Evolutionary conservation across 257 asterid species (phyloP), one percentile per base, ranked within the genome.

Genomic region (Misopates orontium): DNA sequence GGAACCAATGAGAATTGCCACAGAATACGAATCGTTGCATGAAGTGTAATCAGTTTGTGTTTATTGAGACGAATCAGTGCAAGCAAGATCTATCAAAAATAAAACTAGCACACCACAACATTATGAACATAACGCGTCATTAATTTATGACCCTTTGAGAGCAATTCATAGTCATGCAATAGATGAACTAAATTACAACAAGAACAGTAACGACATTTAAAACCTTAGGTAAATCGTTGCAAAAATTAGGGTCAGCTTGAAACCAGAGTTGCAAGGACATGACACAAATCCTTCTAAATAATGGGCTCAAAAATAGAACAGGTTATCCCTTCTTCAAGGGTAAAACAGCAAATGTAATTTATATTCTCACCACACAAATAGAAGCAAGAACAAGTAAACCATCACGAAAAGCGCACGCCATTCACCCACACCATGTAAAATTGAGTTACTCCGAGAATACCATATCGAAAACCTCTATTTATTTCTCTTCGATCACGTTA

Each of bases 221-320:
- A 45, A n/a, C 31, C 13, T 19, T 23, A 31, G 18, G 49, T 19
- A 39, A 78, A 62, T 54, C 76, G 67, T 42, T 56, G 75, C 45
- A 70, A 81, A 78, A 73, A 23, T 55, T 64, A 60, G 62, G 60
- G 75, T 72, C 78, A 67, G 70, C 71, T 55, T 47, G 63, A 68
- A 64, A 64, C 58, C 56, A 53, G 61, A 24, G 52, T 48, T 24
- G 19, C 51, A 55, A 53, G 70, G 63, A 70, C 41, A 58, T 20
- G 66, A n/a, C 73, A 49, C 39, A 66, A 68, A 68, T 57, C 63
- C 52, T 55, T 52, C 69, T 32, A 53, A 63, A 45, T 17, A n/a
- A 40, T 51, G 60, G 45, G 63, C 54, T 64, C 49, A 12, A 56
- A 48, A 63, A 66, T 55, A 67, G 31, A 55, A 67, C 22, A 41